These are phyloP conservation scores for Coelastrella sp. DNA, from an alignment of 139 green algal genomes.

Conservation along the genomic window DNA sequence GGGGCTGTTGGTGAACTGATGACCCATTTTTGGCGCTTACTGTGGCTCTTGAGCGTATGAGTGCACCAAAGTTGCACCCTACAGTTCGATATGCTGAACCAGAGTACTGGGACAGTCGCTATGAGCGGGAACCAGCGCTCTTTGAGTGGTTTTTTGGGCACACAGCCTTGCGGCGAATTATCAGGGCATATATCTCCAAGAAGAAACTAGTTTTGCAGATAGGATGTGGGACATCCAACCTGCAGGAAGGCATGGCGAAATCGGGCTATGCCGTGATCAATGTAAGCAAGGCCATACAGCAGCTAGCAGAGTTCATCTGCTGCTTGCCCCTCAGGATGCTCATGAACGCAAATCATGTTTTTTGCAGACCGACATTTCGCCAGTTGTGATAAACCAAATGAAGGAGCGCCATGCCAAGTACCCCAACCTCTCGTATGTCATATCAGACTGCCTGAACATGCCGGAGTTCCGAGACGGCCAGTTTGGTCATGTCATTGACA, in stretches of 20 bases:
- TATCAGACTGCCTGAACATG: slow-evolving; percentile 57
- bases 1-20: too few relatives aligned
- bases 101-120: slow-evolving; percentile 44
- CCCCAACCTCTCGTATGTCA: slow-evolving; percentile 39
- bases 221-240: slow-evolving; percentile 62
- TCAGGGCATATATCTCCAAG: slow-evolving; percentile 47
- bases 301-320: background rate
- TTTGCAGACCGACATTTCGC: slow-evolving; percentile 59
- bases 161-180: slow-evolving; percentile 49
- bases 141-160: slow-evolving; percentile 55
- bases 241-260: slow-evolving; percentile 57
- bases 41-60: background rate
- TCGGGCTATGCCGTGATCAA: slow-evolving; percentile 58
- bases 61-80: background rate
- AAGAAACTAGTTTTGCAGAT: slow-evolving; percentile 51
- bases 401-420: slow-evolving; percentile 32
- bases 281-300: slow-evolving; percentile 41
- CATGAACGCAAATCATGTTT: background rate
- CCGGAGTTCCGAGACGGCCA: slow-evolving; percentile 56
- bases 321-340: background rate
- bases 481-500: slow-evolving; percentile 61
- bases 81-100: slow-evolving; percentile 29
- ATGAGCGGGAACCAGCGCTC: slow-evolving; percentile 3
- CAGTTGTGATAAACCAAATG: slow-evolving; percentile 56
- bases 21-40: too few relatives aligned